Evolutionary conservation across 768 basidiomycete genomes (phyloP), one percentile per base, ranked within the genome.

Genomic region (Suillus alpinus): DNA sequence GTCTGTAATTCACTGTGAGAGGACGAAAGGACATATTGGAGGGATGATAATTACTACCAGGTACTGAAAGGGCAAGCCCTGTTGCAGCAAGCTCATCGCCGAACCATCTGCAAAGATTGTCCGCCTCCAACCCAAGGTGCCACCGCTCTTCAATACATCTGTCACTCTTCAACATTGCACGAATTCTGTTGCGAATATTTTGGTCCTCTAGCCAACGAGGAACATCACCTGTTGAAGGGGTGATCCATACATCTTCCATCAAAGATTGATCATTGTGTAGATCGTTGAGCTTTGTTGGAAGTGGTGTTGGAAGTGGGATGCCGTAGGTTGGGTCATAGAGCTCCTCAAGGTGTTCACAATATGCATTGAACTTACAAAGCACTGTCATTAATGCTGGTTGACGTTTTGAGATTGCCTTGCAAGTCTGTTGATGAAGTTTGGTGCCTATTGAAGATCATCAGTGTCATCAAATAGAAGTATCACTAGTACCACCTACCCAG

Each of bases 221-320:
- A 1, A 63, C 37, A 5, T 56, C 43, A 3, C n/a, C 60, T 1
- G 44, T 32, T 6, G 65, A 47, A 0, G 66, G 67, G 0, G 57
- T 64, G 2, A 76, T 74, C 76, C 75, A 78, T 0, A 76, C 67
- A 59, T 77, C 75, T 36, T 76, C 69, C 67, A 77, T 68, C 1
- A 80, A 66, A 6, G 41, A 55, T 0, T 71, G 52, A 53, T 53
- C 16, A 1, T n/a, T 53, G 32, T 16, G 4, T 23, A 53, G 52
- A 3, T 32, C 4, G 1, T 57, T 55, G 1, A 80, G 60, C 12
- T 71, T 61, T 0, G 68, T 71, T 0, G 71, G 73, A 0, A 78
- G 70, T 1, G 66, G 69, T 8, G 60, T 34, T 0, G 76, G 78
- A 18, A 77, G 56, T 1, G 75, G 75, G 18, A 80, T 68, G 1